Conservation (phyloP, 2,329 filamentous ascomycete genomes). For the Colletotrichum plurivorum region DNA sequence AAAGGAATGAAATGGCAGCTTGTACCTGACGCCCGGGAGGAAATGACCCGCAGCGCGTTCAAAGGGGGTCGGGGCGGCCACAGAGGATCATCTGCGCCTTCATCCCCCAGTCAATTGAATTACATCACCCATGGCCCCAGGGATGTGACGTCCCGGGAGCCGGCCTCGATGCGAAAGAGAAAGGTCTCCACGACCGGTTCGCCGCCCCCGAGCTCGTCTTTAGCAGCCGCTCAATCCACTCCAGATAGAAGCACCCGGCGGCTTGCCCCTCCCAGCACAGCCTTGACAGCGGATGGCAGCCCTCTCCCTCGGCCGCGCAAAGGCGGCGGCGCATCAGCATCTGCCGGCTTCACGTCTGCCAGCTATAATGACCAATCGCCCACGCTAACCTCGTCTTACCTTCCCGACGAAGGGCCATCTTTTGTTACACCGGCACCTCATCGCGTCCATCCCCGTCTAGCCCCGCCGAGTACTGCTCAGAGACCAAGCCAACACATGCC, state of each 20-base stretch:
- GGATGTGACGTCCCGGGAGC: conserved; percentile 67
- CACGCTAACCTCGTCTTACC: conserved; percentile 72
- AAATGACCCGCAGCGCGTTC: conserved; percentile 83
- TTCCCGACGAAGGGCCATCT: conserved; percentile 71
- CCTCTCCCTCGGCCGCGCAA: conserved; percentile 72
- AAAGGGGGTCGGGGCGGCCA: conserved; percentile 74
- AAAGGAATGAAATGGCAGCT: conserved; percentile 99
- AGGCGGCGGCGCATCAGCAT: conserved; percentile 58
- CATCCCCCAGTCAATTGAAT: conserved; percentile 74
- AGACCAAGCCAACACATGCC: conserved; percentile 89
- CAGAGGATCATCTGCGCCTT: conserved; percentile 78
- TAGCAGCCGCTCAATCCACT: conserved; percentile 68
- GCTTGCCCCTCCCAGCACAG: conserved; percentile 47
- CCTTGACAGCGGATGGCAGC: conserved; percentile 69
- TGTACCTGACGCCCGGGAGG: conserved; percentile 84
- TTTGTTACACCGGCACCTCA: conserved; percentile 82
- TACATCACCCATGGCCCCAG: conserved; percentile 72
- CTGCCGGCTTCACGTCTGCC: conserved; percentile 62
- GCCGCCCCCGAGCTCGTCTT: conserved; percentile 66
- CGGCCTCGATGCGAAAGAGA: conserved; percentile 68
- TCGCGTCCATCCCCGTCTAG: conserved; percentile 80
- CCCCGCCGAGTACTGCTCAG: conserved; percentile 85
- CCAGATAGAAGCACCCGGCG: conserved; percentile 65
- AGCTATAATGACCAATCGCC: conserved; percentile 71
- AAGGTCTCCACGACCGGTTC: conserved; percentile 69